These are phyloP conservation scores for Uncinocarpus reesii DNA, from an alignment of 2,329 filamentous ascomycete species.

Conservation along the genomic window DNA sequence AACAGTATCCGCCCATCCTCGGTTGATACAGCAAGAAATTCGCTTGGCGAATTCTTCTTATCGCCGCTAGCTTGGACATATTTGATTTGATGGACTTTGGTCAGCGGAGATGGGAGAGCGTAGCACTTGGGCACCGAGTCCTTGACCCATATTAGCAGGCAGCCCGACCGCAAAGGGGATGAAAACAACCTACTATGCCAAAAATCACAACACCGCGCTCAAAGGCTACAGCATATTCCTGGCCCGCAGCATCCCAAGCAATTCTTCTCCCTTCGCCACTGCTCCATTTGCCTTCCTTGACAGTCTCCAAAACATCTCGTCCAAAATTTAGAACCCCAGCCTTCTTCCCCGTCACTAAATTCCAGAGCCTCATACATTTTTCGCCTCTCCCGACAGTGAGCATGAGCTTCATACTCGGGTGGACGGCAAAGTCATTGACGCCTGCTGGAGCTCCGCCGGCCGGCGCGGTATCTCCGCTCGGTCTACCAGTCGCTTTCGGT, in stretches of 20 bases:
- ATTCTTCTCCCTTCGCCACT: constrained; percentile 76
- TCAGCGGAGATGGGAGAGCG: constrained; percentile 55
- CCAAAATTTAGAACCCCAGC: constrained; percentile 83
- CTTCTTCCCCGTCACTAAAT: constrained; percentile 91
- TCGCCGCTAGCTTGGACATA: constrained; percentile 51
- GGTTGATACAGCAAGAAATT: constrained; percentile 66
- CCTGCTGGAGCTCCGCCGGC: constrained; percentile 73
- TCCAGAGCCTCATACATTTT: constrained; percentile 88
- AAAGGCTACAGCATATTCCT: constrained; percentile 83
- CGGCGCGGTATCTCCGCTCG: constrained; percentile 80
- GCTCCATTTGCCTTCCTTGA: constrained; percentile 65
- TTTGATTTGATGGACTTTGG: constrained; percentile 72
- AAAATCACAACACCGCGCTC: constrained; percentile 78
- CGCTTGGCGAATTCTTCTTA: constrained; percentile 23
- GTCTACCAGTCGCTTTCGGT: constrained; percentile 66
- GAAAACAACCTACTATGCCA: constrained; percentile 50
- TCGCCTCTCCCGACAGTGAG: constrained; percentile 84
- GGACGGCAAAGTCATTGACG: constrained; percentile 88
- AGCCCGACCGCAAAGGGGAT: not conserved
- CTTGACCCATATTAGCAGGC: constrained; percentile 21
- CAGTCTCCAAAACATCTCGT: constrained; percentile 58
- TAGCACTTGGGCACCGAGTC: constrained; percentile 72
- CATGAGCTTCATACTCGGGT: constrained; percentile 95
- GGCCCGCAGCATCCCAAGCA: constrained; percentile 63
- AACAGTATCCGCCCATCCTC: constrained; percentile 84